Conservation (phyloP, 2,329 filamentous ascomycete genomes). For the Penicillium sp. region DNA sequence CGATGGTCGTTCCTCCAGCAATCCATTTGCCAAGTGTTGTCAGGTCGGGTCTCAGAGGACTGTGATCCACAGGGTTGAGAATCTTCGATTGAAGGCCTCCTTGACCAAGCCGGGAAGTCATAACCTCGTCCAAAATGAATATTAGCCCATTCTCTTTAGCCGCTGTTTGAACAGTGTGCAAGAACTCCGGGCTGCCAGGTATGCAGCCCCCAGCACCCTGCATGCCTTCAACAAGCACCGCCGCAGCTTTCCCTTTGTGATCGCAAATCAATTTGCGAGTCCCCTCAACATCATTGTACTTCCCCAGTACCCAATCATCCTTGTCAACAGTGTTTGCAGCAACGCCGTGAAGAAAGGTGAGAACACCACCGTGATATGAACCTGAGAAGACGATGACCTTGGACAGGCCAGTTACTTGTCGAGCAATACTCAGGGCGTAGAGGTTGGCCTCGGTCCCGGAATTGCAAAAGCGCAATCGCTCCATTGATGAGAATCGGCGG, state of each 20-base stretch:
- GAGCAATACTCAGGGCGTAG: constrained; percentile 59
- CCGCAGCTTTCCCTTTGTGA: constrained; percentile 43
- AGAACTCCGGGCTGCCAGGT: constrained; percentile 53
- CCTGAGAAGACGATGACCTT: constrained; percentile 51
- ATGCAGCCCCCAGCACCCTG: constrained; percentile 65
- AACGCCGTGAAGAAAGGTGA: constrained; percentile 44
- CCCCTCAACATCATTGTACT: constrained; percentile 61
- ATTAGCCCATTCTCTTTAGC: constrained; percentile 56
- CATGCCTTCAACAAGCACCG: constrained; percentile 68
- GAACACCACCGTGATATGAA: constrained; percentile 59
- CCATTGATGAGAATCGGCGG: constrained; percentile 55
- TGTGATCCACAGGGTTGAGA: background rate
- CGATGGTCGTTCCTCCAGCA: constrained; percentile 67
- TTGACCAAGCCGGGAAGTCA: constrained; percentile 61
- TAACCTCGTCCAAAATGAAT: constrained; percentile 71
- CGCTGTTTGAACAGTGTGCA: constrained; percentile 53
- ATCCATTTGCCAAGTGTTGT: constrained; percentile 68
- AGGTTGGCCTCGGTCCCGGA: constrained; percentile 68
- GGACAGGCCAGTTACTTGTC: constrained; percentile 49
- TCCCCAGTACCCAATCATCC: constrained; percentile 61
- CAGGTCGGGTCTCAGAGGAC: constrained; percentile 55
- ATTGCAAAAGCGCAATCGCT: constrained; percentile 63
- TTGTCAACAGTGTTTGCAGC: constrained; percentile 41
- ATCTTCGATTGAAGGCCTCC: constrained; percentile 7
- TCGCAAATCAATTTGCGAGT: constrained; percentile 48